Base-by-base conservation (phyloP, 352 stramenopile species). In the Phytophthora cryptogea region DNA sequence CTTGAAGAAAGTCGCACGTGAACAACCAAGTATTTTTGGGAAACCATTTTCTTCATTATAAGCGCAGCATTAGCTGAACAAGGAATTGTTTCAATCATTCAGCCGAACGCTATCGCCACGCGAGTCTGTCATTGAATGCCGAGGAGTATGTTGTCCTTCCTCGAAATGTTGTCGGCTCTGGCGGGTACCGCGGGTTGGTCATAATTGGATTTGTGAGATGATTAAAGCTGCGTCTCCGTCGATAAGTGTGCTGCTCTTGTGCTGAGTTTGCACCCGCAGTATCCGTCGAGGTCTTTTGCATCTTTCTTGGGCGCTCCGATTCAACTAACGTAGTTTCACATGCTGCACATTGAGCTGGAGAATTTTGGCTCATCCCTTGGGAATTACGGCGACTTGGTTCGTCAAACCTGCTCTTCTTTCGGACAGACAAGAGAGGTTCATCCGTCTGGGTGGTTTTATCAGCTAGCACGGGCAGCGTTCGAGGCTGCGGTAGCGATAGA, bases 191-290 rank as follows among this genome's bases (percentile, higher is more conserved):
- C 44, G 66, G 63, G 17, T 87, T 84, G 27, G 68, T 48, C 44
- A 87, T 60, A 28, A 87, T 80, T 7, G 77, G 76, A 44, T 87
- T 89, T 9, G 42, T 59, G 13, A 74, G 30, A 28, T 68, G 59
- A 13, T 14, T 52, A n/a, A 40, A 42, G 35, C 37, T 42, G 44
- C 55, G 46, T 52, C 35, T 61, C 8, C 59, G 64, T 50, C 53
- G 64, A 40, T 46, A 57, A 11, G 54, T 62, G 20, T 33, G 50
- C 33, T 63, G 57, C 14, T 55, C 20, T 23, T 23, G 11, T 14
- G 37, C 11, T 41, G 53, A 20, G 5, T 9, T 26, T 41, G 9
- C 27, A 14, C 14, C 37, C 26, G 28, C 30, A 8, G 48, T 33
- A 47, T 31, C 30, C 14, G 39, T 14, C 36, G 59, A 55, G 16